Conservation (phyloP, 2,329 filamentous ascomycete genomes). For the Gyromitra esculenta region DNA sequence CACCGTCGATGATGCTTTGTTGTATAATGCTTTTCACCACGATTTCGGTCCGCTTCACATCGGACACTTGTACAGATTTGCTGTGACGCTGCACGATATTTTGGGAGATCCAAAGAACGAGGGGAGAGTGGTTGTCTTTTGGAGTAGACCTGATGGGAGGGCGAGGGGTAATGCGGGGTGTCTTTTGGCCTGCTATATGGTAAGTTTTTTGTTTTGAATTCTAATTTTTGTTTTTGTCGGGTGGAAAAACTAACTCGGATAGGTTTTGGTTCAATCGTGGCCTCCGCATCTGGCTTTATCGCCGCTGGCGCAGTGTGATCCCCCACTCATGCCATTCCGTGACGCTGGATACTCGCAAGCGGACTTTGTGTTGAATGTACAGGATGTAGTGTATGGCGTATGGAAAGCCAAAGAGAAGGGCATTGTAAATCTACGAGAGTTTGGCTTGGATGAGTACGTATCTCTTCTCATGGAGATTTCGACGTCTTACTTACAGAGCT, state of each 20-base stretch:
- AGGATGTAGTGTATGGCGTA: conserved; percentile 97
- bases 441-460: conserved; percentile 85
- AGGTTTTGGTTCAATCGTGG: conserved; percentile 91
- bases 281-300: conserved; percentile 93
- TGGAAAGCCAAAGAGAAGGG: conserved; percentile 99
- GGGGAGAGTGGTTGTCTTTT: conserved; percentile 91
- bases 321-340: conserved; percentile 97
- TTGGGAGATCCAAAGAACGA: conserved; percentile 90
- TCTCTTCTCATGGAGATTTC: conserved; percentile 10
- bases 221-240: not conserved
- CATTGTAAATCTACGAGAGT: conserved; percentile 89
- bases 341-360: conserved; percentile 98
- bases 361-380: conserved; percentile 93
- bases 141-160: conserved; percentile 88
- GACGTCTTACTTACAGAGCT: conserved; percentile 29
- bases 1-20: conserved; percentile 86
- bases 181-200: conserved; percentile 97
- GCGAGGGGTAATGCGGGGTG: conserved; percentile 96
- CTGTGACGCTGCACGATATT: conserved; percentile 93
- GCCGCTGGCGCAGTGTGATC: conserved; percentile 95
- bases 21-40: conserved; percentile 98
- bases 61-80: conserved; percentile 95
- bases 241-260: conserved; percentile 16
- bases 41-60: conserved; percentile 98
- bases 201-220: conserved; percentile 40